A percentile compares a stretch with the other conserved stretches of the same genome.
Conservation (phyloP, 2,329 filamentous ascomycete genomes). For the Macrophomina pseudophaseolina region DNA sequence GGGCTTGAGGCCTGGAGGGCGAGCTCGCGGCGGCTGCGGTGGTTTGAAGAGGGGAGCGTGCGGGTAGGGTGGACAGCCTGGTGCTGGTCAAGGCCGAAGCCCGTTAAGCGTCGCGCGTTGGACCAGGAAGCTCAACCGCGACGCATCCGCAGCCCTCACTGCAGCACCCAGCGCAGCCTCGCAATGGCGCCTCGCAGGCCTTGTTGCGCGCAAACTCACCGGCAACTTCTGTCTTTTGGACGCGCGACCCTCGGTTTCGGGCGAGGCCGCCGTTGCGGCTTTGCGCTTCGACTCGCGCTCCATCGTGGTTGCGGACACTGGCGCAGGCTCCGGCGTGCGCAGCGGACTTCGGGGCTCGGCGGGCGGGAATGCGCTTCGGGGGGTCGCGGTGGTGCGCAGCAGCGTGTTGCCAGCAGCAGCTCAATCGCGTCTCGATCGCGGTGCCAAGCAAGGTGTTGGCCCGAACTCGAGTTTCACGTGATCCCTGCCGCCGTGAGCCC, state of each 20-base stretch:
- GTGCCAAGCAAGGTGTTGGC: slow-evolving; percentile 20
- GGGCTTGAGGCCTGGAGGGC: slow-evolving; percentile 4
- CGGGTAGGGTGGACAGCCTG: slow-evolving; percentile 33
- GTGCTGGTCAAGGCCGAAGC: slow-evolving; percentile 28
- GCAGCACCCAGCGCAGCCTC: slow-evolving; percentile 19
- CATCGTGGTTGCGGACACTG: slow-evolving; percentile 35
- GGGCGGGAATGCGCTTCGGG: slow-evolving; percentile 23
- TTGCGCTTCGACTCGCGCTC: slow-evolving; percentile 62
- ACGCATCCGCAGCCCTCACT: slow-evolving; percentile 29
- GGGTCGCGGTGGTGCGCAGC: slow-evolving; percentile 25
- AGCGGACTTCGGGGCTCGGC: slow-evolving; percentile 4
- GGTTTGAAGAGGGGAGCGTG: slow-evolving; percentile 36
- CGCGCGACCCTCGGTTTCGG: slow-evolving; percentile 59
- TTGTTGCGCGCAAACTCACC: slow-evolving; percentile 52
- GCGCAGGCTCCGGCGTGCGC: slow-evolving; percentile 1
- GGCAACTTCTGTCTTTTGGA: slow-evolving; percentile 64
- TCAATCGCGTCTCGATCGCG: slow-evolving; percentile 27
- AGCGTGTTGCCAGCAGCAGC: slow-evolving; percentile 26
- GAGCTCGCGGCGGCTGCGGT: slow-evolving; percentile 31
- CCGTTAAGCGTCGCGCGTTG: slow-evolving; percentile 27
- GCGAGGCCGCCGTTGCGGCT: slow-evolving; percentile 53
- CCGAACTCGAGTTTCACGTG: slow-evolving; percentile 15
- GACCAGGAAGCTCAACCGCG: slow-evolving; percentile 26
- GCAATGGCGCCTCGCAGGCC: slow-evolving; percentile 1
- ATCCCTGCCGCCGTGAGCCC: not conserved